Base-by-base conservation (phyloP, 495 filamentous ascomycete species). In the Penicillium desertorum region DNA sequence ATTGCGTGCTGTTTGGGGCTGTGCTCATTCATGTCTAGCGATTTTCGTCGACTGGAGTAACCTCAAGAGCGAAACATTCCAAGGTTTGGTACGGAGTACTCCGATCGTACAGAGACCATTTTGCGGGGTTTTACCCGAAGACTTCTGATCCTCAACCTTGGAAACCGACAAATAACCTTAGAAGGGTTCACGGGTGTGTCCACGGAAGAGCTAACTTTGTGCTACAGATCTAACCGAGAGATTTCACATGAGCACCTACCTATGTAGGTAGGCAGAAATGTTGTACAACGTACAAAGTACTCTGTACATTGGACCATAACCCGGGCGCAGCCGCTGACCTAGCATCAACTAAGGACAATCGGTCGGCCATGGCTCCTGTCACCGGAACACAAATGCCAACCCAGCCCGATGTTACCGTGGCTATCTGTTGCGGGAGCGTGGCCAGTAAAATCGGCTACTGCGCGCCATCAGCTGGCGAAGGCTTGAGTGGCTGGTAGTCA, bases 341-440 rank as follows among this genome's bases (percentile, higher is more conserved):
- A 12, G 16, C 32, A 16, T 12, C 8, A 32, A 51, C 27, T 3
- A 52, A 22, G 17, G n/a, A 6, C 32, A 36, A 36, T 30, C n/a
- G 19, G 16, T 32, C n/a, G 19, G 16, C 34, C 23, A 23, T 32
- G 55, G 36, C 23, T 30, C 46, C 19, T 50, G 25, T 53, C 59
- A 53, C 25, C 43, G 27, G 30, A 58, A 20, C 20, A n/a, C 41
- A 32, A 19, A 48, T 56, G 58, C 47, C 65, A 55, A 63, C 39
- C 53, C 37, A 22, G 19, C 59, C 49, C 57, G 58, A 69, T 69
- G 64, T 30, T 60, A 69, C 66, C 52, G 55, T 69, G 66, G 59
- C 61, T 61, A 45, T 55, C 57, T 16, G 42, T 17, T 43, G n/a
- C 25, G 29, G 11, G 36, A 27, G 19, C 19, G n/a, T 51, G 62